Conservation (phyloP, 305 asterid genomes). For the Rubia occidens region DNA sequence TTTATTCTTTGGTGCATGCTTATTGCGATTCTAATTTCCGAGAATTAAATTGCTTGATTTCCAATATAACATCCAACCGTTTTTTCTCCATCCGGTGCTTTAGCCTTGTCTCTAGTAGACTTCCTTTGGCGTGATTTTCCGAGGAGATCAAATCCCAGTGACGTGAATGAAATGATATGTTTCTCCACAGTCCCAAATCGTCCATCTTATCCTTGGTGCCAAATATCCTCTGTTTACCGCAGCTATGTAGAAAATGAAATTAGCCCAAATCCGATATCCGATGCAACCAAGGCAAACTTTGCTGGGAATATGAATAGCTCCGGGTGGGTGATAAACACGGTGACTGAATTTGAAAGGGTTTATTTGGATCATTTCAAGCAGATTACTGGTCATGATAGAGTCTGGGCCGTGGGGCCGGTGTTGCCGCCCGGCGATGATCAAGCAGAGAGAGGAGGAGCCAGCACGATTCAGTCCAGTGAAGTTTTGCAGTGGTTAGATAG, state of each 20-base stretch:
- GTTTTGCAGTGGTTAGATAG: conserved; percentile 45
- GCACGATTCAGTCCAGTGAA: conserved; percentile 20
- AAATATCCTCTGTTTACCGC: conserved; percentile 48
- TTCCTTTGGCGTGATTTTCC: conserved; percentile 49
- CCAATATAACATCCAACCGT: too few relatives aligned
- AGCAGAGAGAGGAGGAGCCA: conserved; percentile 48
- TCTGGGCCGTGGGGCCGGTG: conserved; percentile 64
- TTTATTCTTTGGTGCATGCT: too few relatives aligned
- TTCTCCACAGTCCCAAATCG: conserved; percentile 32
- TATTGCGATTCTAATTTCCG: too few relatives aligned
- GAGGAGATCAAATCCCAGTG: conserved; percentile 13
- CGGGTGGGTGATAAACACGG: conserved; percentile 52
- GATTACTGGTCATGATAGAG: conserved; percentile 38
- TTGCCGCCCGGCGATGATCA: conserved; percentile 24
- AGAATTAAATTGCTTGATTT: too few relatives aligned
- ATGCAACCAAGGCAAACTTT: conserved; percentile 29
- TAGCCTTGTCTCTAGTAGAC: conserved; percentile 31
- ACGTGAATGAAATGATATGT: conserved; percentile 27
- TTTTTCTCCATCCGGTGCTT: conserved; percentile 64
- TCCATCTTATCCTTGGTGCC: conserved; percentile 69
- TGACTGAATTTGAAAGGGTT: conserved; percentile 33
- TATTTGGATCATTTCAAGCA: conserved; percentile 33
- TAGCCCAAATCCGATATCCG: conserved; percentile 25
- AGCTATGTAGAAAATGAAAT: conserved; percentile 24
- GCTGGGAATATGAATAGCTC: conserved; percentile 27